phyloP scores from a whole-genome alignment of 805 yeast species.

The Saccharomycopsis olivae region DNA sequence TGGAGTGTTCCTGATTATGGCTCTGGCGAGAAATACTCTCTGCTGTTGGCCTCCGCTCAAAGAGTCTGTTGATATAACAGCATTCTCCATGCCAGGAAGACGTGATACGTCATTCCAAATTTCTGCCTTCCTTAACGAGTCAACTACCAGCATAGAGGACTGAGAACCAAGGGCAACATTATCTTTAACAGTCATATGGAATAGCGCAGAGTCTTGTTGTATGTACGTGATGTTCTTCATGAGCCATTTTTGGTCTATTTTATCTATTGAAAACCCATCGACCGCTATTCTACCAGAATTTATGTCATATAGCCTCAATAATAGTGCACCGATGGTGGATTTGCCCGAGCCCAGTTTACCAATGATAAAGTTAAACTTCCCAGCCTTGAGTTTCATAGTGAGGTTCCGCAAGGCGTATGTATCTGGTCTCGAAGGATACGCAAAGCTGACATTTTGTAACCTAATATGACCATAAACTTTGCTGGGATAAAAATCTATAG shows the following conservation, averaged over 20 bases:
- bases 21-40: constrained; percentile 76
- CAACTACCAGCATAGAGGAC: constrained; percentile 9
- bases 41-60: constrained; percentile 92
- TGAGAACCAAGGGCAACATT: constrained; percentile 49
- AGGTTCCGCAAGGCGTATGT: constrained; percentile 38
- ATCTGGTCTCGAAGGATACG: constrained; percentile 49
- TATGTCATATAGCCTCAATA: constrained; percentile 48
- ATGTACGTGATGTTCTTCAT: constrained; percentile 57
- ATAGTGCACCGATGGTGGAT: constrained; percentile 61
- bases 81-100: constrained; percentile 46
- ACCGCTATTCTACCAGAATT: constrained; percentile 46
- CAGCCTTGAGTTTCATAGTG: constrained; percentile 34
- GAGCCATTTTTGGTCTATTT: constrained; percentile 41
- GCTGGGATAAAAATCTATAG: too few species aligned
- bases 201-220: constrained; percentile 59
- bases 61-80: constrained; percentile 35
- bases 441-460: constrained; percentile 48
- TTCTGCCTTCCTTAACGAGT: not conserved
- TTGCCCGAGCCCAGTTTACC: constrained; percentile 94
- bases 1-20: constrained; percentile 60
- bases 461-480: constrained; percentile 40
- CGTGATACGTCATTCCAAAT: not conserved
- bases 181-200: constrained; percentile 49
- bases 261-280: constrained; percentile 39
- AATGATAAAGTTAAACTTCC: constrained; percentile 49